Conservation (phyloP, 495 filamentous ascomycete species). For the Aspergillus olivimuriae region DNA sequence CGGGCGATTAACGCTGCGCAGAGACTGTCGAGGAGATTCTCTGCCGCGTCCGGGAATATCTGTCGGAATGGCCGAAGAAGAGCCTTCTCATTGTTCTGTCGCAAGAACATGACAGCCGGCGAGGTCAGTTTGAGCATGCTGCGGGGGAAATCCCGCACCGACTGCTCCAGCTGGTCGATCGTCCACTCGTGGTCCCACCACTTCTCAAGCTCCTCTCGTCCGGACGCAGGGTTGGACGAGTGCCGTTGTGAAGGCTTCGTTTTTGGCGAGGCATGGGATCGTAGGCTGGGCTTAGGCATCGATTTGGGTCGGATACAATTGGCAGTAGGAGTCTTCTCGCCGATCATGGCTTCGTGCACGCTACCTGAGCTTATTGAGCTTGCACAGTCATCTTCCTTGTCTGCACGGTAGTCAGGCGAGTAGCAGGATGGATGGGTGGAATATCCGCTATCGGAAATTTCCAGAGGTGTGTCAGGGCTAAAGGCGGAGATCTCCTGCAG, state of each 20-base stretch:
- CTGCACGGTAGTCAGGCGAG: slow-evolving; percentile 21
- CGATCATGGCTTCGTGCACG: slow-evolving; percentile 22
- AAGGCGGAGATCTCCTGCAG: slow-evolving; percentile 41
- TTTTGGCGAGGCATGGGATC: slow-evolving; percentile 12
- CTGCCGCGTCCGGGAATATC: slow-evolving; percentile 50
- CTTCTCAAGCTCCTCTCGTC: slow-evolving; percentile 29
- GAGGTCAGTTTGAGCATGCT: slow-evolving; percentile 41
- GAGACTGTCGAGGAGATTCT: slow-evolving; percentile 53
- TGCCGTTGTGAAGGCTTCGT: slow-evolving; percentile 18
- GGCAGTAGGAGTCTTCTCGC: slow-evolving; percentile 19
- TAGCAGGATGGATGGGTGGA: slow-evolving; percentile 24
- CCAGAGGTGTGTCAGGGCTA: slow-evolving; percentile 38
- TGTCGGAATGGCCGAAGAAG: slow-evolving; percentile 43
- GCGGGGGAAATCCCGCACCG: slow-evolving; percentile 36
- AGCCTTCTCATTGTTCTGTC: slow-evolving; percentile 33
- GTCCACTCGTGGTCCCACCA: slow-evolving; percentile 43
- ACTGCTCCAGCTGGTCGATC: slow-evolving; percentile 38
- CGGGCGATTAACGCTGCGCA: slow-evolving; percentile 58
- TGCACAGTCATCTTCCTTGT: slow-evolving; percentile 26
- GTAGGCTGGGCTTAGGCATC: slow-evolving; percentile 16
- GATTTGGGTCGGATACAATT: slow-evolving; percentile 11
- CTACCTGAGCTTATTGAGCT: slow-evolving; percentile 28
- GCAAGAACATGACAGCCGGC: slow-evolving; percentile 37
- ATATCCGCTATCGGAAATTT: slow-evolving; percentile 37
- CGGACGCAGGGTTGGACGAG: slow-evolving; percentile 21